These are phyloP conservation scores for Paramecium primaurelia DNA, from an alignment of 73 alveolate species.

Conservation along the genomic window DNA sequence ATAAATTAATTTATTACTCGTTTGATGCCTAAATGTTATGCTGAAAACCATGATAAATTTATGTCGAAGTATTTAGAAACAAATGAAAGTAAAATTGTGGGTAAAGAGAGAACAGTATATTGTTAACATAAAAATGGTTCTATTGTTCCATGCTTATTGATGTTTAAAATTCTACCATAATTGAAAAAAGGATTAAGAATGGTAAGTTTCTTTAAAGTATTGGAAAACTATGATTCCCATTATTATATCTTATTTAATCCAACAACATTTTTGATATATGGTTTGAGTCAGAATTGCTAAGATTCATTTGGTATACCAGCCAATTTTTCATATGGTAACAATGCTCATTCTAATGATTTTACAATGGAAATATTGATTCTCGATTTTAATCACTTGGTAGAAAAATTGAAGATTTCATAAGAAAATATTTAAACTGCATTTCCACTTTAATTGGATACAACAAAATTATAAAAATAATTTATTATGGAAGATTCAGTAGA, in stretches of 20 bases:
- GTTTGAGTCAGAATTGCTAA: slow-evolving; percentile 32
- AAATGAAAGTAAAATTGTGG: slow-evolving; percentile 38
- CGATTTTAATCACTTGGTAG: neutral
- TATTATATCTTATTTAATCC: slow-evolving; percentile 48
- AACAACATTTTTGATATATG: neutral
- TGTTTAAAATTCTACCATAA: slow-evolving; percentile 45
- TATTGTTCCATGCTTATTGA: slow-evolving; percentile 20
- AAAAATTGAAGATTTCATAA: neutral
- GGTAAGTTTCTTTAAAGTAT: slow-evolving; percentile 35
- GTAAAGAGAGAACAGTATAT: slow-evolving; percentile 44
- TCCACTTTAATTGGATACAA: slow-evolving; percentile 19
- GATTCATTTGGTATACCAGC: slow-evolving; percentile 21
- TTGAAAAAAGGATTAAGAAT: slow-evolving; percentile 37
- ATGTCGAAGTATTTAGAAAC: slow-evolving; percentile 48
- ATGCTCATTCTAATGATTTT: slow-evolving; percentile 26
- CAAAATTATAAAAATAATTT: slow-evolving; percentile 13
- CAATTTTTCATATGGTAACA: slow-evolving; percentile 21
- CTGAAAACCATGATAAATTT: slow-evolving; percentile 48
- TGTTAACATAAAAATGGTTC: slow-evolving; percentile 35
- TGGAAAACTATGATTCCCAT: neutral
- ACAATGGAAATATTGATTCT: slow-evolving; percentile 12
- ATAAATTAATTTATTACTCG: slow-evolving; percentile 35
- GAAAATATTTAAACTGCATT: slow-evolving; percentile 3
- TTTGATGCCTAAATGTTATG: slow-evolving; percentile 56
- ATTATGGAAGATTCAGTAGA: slow-evolving; percentile 19